Evolutionary conservation across 2,329 filamentous ascomycete species (phyloP).

Genomic region (Botrytis aclada): DNA sequence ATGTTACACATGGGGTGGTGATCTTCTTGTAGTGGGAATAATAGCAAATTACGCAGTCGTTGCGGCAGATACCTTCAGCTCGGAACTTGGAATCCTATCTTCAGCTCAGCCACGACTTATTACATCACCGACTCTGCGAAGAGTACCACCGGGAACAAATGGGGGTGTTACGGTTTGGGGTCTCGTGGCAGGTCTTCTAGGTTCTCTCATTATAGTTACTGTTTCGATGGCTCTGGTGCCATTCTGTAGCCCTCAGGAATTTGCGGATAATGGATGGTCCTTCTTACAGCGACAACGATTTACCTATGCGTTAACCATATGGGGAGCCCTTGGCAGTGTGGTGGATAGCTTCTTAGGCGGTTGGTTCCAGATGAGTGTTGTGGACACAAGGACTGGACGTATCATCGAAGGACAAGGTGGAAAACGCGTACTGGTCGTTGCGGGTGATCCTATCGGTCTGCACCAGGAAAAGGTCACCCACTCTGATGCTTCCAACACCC

Average conservation of each 20-base stretch:
- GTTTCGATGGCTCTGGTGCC: slow-evolving; percentile 65
- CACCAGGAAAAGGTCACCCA: slow-evolving; percentile 38
- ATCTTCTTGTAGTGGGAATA: slow-evolving; percentile 62
- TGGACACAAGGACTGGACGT: slow-evolving; percentile 78
- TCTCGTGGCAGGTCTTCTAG: slow-evolving; percentile 68
- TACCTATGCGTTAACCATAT: slow-evolving; percentile 57
- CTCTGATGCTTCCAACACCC: slow-evolving; percentile 50
- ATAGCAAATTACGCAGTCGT: slow-evolving; percentile 87
- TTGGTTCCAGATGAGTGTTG: slow-evolving; percentile 79
- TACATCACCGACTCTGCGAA: slow-evolving; percentile 70
- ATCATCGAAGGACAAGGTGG: slow-evolving; percentile 86
- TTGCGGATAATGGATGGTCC: slow-evolving; percentile 46
- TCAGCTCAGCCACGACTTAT: slow-evolving; percentile 75
- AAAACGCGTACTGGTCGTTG: slow-evolving; percentile 50
- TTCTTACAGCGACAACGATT: slow-evolving; percentile 50
- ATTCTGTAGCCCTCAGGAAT: slow-evolving; percentile 49
- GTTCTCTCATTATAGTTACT: slow-evolving; percentile 66
- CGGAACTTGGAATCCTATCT: slow-evolving; percentile 89
- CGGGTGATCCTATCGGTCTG: slow-evolving; percentile 33
- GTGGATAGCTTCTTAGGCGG: slow-evolving; percentile 87
- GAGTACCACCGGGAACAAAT: slow-evolving; percentile 88
- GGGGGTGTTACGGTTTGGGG: slow-evolving; percentile 81
- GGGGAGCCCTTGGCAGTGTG: slow-evolving; percentile 76
- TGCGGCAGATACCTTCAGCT: slow-evolving; percentile 89
- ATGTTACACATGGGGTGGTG: slow-evolving; percentile 60